phyloP scores from a whole-genome alignment of 1,284 basidiomycete genomes.

The Marasmius oreades region DNA sequence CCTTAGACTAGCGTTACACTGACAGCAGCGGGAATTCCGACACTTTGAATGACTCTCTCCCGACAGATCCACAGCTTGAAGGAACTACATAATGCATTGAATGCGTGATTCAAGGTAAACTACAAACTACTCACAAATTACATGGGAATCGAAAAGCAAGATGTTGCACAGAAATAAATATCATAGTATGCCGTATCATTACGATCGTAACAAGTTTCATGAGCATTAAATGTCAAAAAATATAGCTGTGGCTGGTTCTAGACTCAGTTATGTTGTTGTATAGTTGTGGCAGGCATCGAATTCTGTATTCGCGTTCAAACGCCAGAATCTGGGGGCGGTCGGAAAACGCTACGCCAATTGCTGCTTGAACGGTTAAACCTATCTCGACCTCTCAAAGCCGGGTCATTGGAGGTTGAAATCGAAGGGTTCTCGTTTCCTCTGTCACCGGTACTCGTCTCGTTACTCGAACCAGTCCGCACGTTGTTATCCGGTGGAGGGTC shows the following conservation, averaged over 20 bases:
- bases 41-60: too few species aligned
- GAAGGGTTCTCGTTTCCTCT: neutral
- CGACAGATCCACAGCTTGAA: too few species aligned
- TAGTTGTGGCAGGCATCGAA: neutral
- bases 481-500: neutral
- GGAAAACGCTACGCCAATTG: neutral
- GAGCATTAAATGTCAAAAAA: neutral
- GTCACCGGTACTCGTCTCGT: neutral
- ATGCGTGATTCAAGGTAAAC: neutral
- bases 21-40: too few species aligned
- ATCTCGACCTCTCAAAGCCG: neutral
- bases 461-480: neutral
- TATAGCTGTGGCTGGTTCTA: neutral
- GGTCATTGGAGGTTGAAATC: neutral
- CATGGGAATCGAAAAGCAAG: neutral
- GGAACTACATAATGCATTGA: neutral
- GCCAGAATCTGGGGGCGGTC: neutral
- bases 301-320: neutral
- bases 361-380: neutral
- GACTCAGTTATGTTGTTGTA: neutral
- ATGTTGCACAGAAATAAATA: neutral
- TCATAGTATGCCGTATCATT: neutral
- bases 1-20: too few species aligned
- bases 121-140: neutral
- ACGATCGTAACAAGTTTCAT: neutral